Conservation (phyloP, 192 early-diverging fungal species). For the Backusella sp. region DNA sequence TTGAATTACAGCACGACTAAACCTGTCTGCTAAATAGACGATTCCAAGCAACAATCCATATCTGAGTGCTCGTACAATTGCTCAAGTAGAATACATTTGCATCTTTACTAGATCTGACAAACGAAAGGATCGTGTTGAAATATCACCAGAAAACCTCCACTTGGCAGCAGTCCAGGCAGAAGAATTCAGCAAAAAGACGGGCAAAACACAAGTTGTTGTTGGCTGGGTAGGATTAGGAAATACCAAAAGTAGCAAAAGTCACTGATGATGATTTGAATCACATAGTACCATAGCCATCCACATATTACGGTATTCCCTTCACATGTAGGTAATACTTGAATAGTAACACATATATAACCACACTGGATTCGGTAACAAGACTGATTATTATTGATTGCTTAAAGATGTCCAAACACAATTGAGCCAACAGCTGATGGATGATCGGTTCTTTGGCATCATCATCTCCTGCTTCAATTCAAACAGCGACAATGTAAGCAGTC, state of each 20-base stretch:
- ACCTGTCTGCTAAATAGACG: neutral
- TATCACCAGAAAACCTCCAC: constrained; percentile 48
- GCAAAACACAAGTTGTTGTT: constrained; percentile 41
- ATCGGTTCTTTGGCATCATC: constrained; percentile 50
- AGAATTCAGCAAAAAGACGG: constrained; percentile 9
- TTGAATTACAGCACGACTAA: neutral
- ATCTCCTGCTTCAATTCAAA: constrained; percentile 49
- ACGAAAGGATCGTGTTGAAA: constrained; percentile 52
- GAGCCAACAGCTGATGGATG: constrained; percentile 50
- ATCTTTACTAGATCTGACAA: constrained; percentile 49
- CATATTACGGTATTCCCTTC: constrained; percentile 55
- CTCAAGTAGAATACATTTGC: constrained; percentile 42
- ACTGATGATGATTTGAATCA: neutral
- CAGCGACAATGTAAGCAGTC: constrained; percentile 31
- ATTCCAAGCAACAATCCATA: constrained; percentile 16
- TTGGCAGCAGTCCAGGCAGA: constrained; percentile 49
- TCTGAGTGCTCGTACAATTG: constrained; percentile 29
- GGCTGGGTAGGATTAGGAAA: constrained; percentile 49
- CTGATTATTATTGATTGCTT: neutral
- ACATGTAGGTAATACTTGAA: constrained; percentile 41
- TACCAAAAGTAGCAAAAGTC: neutral
- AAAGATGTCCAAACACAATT: constrained; percentile 48
- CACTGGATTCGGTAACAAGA: neutral
- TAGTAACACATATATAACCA: neutral
- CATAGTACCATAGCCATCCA: constrained; percentile 55